These are phyloP conservation scores for Penicillium polonicum DNA, from an alignment of 2,329 filamentous ascomycete species.

Conservation along the genomic window DNA sequence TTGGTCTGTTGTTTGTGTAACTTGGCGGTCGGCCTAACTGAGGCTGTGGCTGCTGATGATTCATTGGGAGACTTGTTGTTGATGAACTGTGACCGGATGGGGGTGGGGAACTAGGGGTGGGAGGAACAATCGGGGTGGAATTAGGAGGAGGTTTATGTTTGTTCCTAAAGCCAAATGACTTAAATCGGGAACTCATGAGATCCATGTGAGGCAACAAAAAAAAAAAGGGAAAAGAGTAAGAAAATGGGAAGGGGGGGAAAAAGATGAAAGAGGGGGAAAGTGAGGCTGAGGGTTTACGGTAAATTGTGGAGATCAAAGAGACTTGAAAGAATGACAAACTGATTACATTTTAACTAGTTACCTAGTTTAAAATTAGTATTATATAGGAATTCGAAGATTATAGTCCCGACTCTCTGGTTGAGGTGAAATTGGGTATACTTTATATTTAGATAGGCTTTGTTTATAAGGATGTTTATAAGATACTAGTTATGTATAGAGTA, in stretches of 20 bases:
- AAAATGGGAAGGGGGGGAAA: conserved; percentile 11
- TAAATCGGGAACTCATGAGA: conserved; percentile 54
- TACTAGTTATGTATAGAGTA: no score
- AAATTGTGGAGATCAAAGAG: conserved; percentile 15
- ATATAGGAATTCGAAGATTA: no score
- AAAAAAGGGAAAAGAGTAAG: conserved; percentile 5
- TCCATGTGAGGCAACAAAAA: conserved; percentile 40
- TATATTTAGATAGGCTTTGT: no score
- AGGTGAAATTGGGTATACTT: no score
- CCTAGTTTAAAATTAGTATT: not conserved
- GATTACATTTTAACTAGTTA: not conserved
- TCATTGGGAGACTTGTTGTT: conserved; percentile 56
- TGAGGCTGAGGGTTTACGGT: conserved; percentile 15
- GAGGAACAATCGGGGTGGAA: conserved; percentile 33
- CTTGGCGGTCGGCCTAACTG: conserved; percentile 62
- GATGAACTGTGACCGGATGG: conserved; percentile 46
- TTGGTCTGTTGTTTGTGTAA: conserved; percentile 57
- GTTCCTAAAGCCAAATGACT: conserved; percentile 50
- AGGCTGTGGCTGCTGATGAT: conserved; percentile 33
- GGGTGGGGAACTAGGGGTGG: conserved; percentile 38
- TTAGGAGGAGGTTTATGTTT: conserved; percentile 30
- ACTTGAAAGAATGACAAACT: conserved; percentile 11
- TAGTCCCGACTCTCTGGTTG: no score
- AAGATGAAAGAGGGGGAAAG: conserved; percentile 17
- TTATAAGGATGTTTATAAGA: no score